phyloP scores from a whole-genome alignment of 495 filamentous ascomycete genomes.

The Talaromyces stipitatus region DNA sequence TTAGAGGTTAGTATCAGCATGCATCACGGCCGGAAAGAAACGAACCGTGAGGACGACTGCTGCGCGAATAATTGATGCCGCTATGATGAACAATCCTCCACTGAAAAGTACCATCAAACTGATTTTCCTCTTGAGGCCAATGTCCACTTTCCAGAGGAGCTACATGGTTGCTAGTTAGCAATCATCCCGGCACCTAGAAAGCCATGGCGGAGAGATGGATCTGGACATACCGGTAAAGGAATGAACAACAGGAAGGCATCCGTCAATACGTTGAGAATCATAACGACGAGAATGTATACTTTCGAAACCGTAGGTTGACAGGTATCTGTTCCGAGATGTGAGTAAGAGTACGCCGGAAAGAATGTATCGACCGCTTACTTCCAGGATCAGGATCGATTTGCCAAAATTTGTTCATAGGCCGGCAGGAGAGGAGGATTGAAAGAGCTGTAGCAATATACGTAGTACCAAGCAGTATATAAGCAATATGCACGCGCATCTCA shows the following conservation, averaged over 20 bases:
- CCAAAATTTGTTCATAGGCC: constrained; percentile 41
- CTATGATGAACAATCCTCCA: constrained; percentile 48
- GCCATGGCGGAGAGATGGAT: not conserved
- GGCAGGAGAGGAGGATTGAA: constrained; percentile 38
- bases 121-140: constrained; percentile 30
- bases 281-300: constrained; percentile 23
- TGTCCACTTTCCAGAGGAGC: not conserved
- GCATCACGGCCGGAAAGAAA: not conserved
- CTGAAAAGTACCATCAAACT: constrained; percentile 44
- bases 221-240: constrained; percentile 31
- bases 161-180: not conserved
- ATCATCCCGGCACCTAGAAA: too few relatives aligned
- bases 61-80: constrained; percentile 47
- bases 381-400: constrained; percentile 45
- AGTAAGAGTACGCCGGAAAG: constrained; percentile 2
- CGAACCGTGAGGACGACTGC: constrained; percentile 41
- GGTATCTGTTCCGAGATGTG: constrained; percentile 12
- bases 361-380: constrained; percentile 25
- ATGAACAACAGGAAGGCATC: constrained; percentile 46
- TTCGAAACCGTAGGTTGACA: constrained; percentile 30
- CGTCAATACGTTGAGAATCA: constrained; percentile 41
- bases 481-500: constrained; percentile 32
- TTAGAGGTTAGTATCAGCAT: not conserved
- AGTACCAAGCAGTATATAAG: constrained; percentile 33
- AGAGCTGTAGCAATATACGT: constrained; percentile 40